Conservation (phyloP, 2,329 filamentous ascomycete species). For the Colletotrichum euphorbiae region DNA sequence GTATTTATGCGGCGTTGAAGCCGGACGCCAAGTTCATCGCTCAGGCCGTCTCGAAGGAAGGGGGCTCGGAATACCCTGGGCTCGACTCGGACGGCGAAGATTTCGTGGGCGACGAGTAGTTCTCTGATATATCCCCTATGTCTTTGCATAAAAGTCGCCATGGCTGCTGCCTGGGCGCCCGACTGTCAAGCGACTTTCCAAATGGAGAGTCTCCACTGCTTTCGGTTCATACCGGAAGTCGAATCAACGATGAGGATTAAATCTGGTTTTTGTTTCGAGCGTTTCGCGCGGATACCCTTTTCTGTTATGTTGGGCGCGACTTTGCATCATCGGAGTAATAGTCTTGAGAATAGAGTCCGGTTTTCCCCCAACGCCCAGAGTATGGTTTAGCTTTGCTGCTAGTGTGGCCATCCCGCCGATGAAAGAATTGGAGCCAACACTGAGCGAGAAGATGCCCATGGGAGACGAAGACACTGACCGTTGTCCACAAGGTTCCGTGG, state of each 20-base stretch:
- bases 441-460: no score
- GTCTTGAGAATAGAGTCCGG: not conserved
- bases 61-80: conserved; percentile 17
- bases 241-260: not conserved
- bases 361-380: no score
- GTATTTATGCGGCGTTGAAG: conserved; percentile 51
- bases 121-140: not conserved
- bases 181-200: not conserved
- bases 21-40: conserved; percentile 49
- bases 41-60: conserved; percentile 40
- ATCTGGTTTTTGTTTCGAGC: not conserved
- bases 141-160: conserved; percentile 11
- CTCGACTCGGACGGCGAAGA: conserved; percentile 31
- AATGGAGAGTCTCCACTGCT: no score
- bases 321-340: not conserved
- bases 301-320: not conserved
- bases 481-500: no score
- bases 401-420: no score
- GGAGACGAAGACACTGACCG: no score
- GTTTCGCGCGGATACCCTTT: conserved; percentile 9
- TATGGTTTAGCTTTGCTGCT: no score
- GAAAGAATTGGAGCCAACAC: no score
- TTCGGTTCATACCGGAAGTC: not conserved
- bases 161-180: not conserved
- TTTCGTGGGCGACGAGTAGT: conserved; percentile 9